Percentiles rank a stretch among this genome's conserved stretches.
These are phyloP conservation scores for Candida neerlandica DNA, from an alignment of 1,139 yeast species.

Conservation along the genomic window DNA sequence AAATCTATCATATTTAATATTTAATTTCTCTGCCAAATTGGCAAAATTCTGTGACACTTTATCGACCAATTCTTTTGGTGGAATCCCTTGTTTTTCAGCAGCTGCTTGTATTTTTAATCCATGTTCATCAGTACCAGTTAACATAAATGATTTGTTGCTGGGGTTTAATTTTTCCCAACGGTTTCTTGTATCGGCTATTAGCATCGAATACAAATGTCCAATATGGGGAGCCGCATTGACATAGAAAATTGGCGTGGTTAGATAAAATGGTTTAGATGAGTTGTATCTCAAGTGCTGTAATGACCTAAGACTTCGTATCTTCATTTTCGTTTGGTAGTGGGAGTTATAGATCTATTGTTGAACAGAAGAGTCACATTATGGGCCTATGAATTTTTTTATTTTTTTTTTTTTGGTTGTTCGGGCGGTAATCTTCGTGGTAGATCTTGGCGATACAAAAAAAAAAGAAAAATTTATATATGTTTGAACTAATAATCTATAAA, in stretches of 20 bases:
- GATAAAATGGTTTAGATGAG: slow-evolving; percentile 44
- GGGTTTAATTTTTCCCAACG: slow-evolving; percentile 67
- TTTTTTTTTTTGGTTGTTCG: neutral
- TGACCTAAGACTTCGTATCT: neutral
- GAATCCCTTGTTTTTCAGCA: slow-evolving; percentile 50
- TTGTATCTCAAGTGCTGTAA: slow-evolving; percentile 6
- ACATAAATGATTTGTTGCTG: slow-evolving; percentile 47
- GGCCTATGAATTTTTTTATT: neutral
- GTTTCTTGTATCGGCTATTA: slow-evolving; percentile 74
- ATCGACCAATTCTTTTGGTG: slow-evolving; percentile 75
- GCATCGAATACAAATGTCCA: slow-evolving; percentile 91
- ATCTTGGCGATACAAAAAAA: neutral
- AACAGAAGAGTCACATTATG: too few relatives aligned
- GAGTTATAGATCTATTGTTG: too few relatives aligned
- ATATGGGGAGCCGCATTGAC: slow-evolving; percentile 95
- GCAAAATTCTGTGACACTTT: slow-evolving; percentile 65
- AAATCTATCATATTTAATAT: slow-evolving; percentile 70
- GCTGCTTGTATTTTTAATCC: slow-evolving; percentile 87
- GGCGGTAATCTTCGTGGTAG: neutral
- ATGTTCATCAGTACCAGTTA: slow-evolving; percentile 98
- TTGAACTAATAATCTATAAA: neutral
- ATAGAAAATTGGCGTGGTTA: slow-evolving; percentile 93
- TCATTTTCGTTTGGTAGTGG: neutral
- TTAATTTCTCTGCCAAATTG: slow-evolving; percentile 55
- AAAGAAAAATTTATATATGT: neutral